phyloP scores from a whole-genome alignment of 1,284 basidiomycete species.

The Leucoagaricus sp. region DNA sequence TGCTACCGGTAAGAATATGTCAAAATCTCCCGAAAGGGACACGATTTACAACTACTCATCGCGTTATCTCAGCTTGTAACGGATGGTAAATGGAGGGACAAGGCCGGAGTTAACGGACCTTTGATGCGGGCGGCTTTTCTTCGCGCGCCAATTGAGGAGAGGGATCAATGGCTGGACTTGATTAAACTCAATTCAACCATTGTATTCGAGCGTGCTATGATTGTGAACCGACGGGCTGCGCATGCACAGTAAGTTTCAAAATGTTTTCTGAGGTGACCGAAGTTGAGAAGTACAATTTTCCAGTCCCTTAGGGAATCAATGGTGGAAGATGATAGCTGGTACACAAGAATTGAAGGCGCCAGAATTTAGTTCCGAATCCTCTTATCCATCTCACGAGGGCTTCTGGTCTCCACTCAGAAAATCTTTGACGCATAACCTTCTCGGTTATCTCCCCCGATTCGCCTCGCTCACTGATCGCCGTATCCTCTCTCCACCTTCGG shows the following conservation, averaged over 20 bases:
- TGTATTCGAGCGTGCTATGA: constrained; percentile 38
- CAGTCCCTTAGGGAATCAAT: constrained; percentile 31
- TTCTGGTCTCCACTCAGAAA: constrained; percentile 41
- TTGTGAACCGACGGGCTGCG: constrained; percentile 35
- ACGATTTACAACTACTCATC: background rate
- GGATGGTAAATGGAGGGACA: constrained; percentile 35
- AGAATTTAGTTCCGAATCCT: constrained; percentile 1
- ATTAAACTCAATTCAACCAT: constrained; percentile 30
- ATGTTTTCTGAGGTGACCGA: background rate
- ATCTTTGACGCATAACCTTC: constrained; percentile 32
- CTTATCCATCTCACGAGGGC: constrained; percentile 20
- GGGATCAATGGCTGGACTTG: constrained; percentile 38
- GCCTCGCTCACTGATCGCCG: constrained; percentile 16
- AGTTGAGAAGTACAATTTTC: constrained; percentile 1
- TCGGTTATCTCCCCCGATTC: constrained; percentile 29
- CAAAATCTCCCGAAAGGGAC: background rate
- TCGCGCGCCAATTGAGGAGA: constrained; percentile 32
- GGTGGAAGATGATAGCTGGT: constrained; percentile 44
- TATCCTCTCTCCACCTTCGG: constrained; percentile 8
- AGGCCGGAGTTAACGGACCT: constrained; percentile 35
- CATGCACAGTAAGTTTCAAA: constrained; percentile 36
- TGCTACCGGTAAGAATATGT: constrained; percentile 36
- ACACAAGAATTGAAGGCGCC: constrained; percentile 29
- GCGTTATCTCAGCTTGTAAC: constrained; percentile 20
- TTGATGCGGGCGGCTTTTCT: constrained; percentile 43